phyloP scores from a whole-genome alignment of 2,329 filamentous ascomycete genomes.

The Penicillium sp. region DNA sequence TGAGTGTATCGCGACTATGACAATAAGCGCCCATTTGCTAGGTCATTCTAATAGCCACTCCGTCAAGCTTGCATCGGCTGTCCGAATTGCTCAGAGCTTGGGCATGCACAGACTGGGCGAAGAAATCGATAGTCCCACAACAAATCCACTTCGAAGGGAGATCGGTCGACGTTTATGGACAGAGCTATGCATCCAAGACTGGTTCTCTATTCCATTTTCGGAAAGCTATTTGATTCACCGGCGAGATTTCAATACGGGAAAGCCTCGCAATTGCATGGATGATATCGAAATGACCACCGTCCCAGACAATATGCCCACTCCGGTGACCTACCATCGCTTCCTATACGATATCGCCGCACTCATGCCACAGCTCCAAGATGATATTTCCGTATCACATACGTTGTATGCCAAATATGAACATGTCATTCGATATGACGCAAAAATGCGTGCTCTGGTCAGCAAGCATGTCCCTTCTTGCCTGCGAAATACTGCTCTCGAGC shows the following conservation, averaged over 20 bases:
- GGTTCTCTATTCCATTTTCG: slow-evolving; percentile 44
- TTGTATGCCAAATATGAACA: neutral
- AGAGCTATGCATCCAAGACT: slow-evolving; percentile 43
- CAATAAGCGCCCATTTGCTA: slow-evolving; percentile 51
- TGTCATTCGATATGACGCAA: neutral
- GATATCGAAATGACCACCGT: neutral
- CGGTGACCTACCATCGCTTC: neutral
- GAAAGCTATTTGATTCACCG: slow-evolving; percentile 35
- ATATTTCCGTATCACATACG: neutral
- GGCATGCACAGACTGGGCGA: slow-evolving; percentile 44
- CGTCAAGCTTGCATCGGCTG: slow-evolving; percentile 46
- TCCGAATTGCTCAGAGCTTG: slow-evolving; percentile 50
- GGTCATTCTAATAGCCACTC: slow-evolving; percentile 51
- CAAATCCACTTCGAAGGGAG: slow-evolving; percentile 23
- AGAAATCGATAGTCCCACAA: neutral
- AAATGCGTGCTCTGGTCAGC: neutral
- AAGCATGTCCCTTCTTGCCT: neutral
- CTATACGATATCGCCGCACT: neutral
- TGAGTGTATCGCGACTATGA: slow-evolving; percentile 41
- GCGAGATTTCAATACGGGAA: neutral
- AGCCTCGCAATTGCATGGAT: neutral
- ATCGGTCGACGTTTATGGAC: slow-evolving; percentile 42
- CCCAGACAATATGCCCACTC: neutral
- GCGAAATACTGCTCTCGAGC: neutral
- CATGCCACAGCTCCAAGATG: neutral